Conservation (phyloP, 2,329 filamentous ascomycete genomes). For the Penicillium expansum region DNA sequence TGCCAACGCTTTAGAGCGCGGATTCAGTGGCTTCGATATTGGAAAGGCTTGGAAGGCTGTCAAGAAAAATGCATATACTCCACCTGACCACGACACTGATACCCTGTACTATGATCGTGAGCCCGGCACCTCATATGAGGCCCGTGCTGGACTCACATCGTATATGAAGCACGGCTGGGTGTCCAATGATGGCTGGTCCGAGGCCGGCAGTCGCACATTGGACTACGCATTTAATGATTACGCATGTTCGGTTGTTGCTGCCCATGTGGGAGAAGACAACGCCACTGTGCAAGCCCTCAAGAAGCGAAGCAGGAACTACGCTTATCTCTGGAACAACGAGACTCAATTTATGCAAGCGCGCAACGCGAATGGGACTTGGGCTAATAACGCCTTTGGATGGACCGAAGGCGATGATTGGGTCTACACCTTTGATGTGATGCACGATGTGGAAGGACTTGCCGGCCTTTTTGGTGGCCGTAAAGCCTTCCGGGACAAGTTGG, state of each 20-base stretch:
- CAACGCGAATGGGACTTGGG: slow-evolving; percentile 49
- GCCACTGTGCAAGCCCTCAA: slow-evolving; percentile 33
- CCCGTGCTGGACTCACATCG: slow-evolving; percentile 46
- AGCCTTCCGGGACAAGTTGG: slow-evolving; percentile 44
- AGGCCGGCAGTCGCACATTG: slow-evolving; percentile 48
- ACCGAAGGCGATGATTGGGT: slow-evolving; percentile 52
- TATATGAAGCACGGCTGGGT: slow-evolving; percentile 49
- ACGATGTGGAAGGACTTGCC: slow-evolving; percentile 46
- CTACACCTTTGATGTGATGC: slow-evolving; percentile 52
- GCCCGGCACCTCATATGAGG: slow-evolving; percentile 47
- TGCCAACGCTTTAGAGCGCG: slow-evolving; percentile 47
- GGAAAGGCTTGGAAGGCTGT: slow-evolving; percentile 46
- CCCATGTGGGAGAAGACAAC: slow-evolving; percentile 37
- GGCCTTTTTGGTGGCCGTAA: slow-evolving; percentile 39
- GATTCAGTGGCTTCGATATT: slow-evolving; percentile 46
- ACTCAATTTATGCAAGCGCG: slow-evolving; percentile 50
- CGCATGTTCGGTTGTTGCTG: slow-evolving; percentile 44
- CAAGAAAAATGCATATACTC: slow-evolving; percentile 46
- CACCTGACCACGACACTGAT: slow-evolving; percentile 45
- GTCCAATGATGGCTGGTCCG: slow-evolving; percentile 49
- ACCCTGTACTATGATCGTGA: slow-evolving; percentile 50
- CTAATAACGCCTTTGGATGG: slow-evolving; percentile 47
- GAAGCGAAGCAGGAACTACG: slow-evolving; percentile 43
- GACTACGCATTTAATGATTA: slow-evolving; percentile 51
- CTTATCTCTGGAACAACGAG: slow-evolving; percentile 43